Evolutionary conservation across 306 rosid species (phyloP), one percentile per base, ranked within the genome.

Genomic region (Quercus rubra): DNA sequence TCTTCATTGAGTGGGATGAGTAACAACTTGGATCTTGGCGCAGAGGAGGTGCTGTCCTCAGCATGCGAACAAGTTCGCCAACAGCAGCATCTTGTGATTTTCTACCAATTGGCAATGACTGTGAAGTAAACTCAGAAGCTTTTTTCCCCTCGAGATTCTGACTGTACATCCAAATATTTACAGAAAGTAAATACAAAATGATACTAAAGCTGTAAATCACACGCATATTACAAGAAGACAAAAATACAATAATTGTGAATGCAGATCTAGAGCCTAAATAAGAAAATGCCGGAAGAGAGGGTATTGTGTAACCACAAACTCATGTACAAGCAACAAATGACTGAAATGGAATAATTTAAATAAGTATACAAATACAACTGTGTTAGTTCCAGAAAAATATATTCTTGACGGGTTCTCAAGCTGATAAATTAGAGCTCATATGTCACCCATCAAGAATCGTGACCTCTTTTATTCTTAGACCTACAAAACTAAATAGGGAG

Each of bases 81-180:
- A 94, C 95, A 74, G 93, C 97, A 78, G 99, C 97, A 66, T 91
- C 97, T 56, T 90, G 94, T 25, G 99, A 92, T 86, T 89, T 92
- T 63, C 69, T 90, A 10, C 85, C 88, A 20, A 79, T 58, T 70
- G 80, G 81, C 67, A 76, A 23, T 62, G 91, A 83, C 51, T 79
- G 59, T 74, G 91, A 88, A 81, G 80, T 51, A 52, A 68, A 55
- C 28, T 89, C 96, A 0, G 82, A 74, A 43, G 80, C 69, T 66
- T 66, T 79, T 80, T 52, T 90, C 61, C 90, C 86, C 28, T 78
- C 84, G 2, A 33, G 78, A 80, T 75, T 87, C 55, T 78, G 92
- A 77, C 96, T 86, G 78, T 74, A 80, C 55, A 73, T 10, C 77
- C 72, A 84, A 81, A 85, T 75, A 77, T 68, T 71, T 55, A 69